These are phyloP conservation scores for Phytopythium helicoides DNA, from an alignment of 352 stramenopile genomes.

Conservation along the genomic window DNA sequence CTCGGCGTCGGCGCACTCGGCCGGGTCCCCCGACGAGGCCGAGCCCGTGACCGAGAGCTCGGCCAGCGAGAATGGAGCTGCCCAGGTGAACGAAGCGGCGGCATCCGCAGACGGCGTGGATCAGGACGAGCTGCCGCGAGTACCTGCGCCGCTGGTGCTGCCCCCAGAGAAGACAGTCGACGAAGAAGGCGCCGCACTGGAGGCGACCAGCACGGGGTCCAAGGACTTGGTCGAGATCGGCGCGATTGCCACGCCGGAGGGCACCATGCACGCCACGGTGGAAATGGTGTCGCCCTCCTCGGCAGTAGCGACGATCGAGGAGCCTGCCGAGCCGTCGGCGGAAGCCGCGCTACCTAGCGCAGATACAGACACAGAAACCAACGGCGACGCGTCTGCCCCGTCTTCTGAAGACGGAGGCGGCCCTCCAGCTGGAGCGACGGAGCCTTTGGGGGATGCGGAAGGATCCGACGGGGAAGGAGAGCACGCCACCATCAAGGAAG, in stretches of 20 bases:
- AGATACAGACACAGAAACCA: conserved; percentile 4
- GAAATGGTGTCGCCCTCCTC: conserved; percentile 25
- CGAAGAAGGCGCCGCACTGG: conserved; percentile 1
- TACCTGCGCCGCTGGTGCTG: conserved; percentile 4
- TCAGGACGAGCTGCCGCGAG: not conserved
- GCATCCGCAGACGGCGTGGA: not conserved
- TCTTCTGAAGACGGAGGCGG: too few species aligned
- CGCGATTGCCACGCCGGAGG: conserved; percentile 22
- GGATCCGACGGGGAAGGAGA: conserved; percentile 12
- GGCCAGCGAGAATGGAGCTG: not conserved
- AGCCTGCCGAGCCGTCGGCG: not conserved
- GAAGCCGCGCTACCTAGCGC: not conserved
- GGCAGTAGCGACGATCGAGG: not conserved
- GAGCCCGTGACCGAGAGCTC: not conserved
- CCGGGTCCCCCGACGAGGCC: not conserved
- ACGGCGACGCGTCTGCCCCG: not conserved
- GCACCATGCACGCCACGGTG: conserved; percentile 13
- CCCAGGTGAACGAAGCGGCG: not conserved
- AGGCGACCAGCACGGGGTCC: not conserved
- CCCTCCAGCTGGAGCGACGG: too few species aligned
- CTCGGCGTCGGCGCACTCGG: too few species aligned
- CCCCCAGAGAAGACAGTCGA: not conserved
- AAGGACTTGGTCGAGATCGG: conserved; percentile 12
- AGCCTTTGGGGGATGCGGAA: conserved; percentile 4
- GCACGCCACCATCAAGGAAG: conserved; percentile 51